These are phyloP conservation scores for Trametes meyenii DNA, from an alignment of 768 basidiomycete species.

Conservation along the genomic window DNA sequence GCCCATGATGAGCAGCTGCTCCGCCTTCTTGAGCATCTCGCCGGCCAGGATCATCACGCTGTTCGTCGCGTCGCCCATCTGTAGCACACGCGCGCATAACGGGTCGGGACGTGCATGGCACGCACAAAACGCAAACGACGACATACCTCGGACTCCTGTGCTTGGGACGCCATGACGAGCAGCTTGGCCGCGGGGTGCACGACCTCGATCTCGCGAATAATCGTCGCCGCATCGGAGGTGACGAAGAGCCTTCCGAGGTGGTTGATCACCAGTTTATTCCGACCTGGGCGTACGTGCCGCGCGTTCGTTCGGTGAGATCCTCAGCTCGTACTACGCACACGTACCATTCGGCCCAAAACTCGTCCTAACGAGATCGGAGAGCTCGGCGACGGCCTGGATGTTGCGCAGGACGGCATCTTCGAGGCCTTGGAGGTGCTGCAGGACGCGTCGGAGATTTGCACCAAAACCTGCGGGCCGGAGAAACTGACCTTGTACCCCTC, in stretches of 20 bases:
- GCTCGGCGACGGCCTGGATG: conserved; percentile 93
- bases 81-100: neutral
- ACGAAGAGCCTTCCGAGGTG: conserved; percentile 95
- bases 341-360: conserved; percentile 95
- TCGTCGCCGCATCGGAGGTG: conserved; percentile 98
- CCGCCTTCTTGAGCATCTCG: conserved; percentile 92
- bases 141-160: conserved; percentile 90
- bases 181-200: conserved; percentile 98
- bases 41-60: conserved; percentile 94
- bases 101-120: neutral
- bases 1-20: conserved; percentile 92
- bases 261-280: conserved; percentile 98
- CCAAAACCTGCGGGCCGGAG: neutral
- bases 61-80: conserved; percentile 98
- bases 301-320: neutral
- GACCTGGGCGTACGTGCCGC: conserved; percentile 51
- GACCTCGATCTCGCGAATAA: conserved; percentile 96
- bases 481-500: conserved; percentile 87
- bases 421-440: conserved; percentile 79
- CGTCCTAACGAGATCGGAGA: conserved; percentile 93
- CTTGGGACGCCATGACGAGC: conserved; percentile 98
- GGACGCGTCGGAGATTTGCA: conserved; percentile 1
- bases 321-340: conserved; percentile 31
- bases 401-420: conserved; percentile 98
- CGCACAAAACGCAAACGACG: neutral